These are phyloP conservation scores for Hypoxylon sp. DNA, from an alignment of 2,329 filamentous ascomycete genomes.

Conservation along the genomic window DNA sequence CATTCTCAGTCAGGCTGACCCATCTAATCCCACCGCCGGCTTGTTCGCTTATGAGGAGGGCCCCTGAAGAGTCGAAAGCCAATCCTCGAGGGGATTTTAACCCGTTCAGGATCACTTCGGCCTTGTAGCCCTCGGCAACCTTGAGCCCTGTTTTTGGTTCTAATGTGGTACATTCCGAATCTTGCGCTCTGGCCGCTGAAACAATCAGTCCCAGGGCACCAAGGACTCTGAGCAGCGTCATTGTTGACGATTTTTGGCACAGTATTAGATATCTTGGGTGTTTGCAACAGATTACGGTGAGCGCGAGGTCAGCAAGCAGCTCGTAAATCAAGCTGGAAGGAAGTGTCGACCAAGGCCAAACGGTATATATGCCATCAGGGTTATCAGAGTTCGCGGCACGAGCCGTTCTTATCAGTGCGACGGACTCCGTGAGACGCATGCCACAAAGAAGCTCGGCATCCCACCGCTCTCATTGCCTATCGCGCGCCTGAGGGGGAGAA, in stretches of 20 bases:
- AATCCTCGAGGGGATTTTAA: conserved; percentile 47
- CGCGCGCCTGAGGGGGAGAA: neutral
- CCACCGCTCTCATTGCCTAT: conserved; percentile 1
- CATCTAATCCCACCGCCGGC: conserved; percentile 45
- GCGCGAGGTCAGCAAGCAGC: neutral
- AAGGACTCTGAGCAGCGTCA: conserved; percentile 6
- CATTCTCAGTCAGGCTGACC: conserved; percentile 46
- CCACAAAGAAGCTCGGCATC: neutral
- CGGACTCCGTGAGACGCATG: neutral
- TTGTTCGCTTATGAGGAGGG: conserved; percentile 49
- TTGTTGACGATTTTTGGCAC: conserved; percentile 2
- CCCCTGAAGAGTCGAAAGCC: conserved; percentile 48
- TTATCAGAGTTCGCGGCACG: neutral
- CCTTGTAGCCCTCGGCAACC: conserved; percentile 30
- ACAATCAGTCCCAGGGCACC: conserved; percentile 21
- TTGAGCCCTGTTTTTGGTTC: conserved; percentile 22
- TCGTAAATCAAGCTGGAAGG: neutral
- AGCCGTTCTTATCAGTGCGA: neutral
- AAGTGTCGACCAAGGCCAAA: too few species aligned
- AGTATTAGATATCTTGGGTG: too few species aligned
- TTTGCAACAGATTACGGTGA: too few species aligned
- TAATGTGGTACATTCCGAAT: conserved; percentile 18
- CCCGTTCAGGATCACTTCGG: conserved; percentile 28
- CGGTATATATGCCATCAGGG: neutral
- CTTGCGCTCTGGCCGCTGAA: conserved; percentile 16